A percentile compares a stretch with the other conserved stretches of the same genome.
Evolutionary conservation across 1,284 basidiomycete genomes (phyloP).

Genomic region (Ustilago hordei): DNA sequence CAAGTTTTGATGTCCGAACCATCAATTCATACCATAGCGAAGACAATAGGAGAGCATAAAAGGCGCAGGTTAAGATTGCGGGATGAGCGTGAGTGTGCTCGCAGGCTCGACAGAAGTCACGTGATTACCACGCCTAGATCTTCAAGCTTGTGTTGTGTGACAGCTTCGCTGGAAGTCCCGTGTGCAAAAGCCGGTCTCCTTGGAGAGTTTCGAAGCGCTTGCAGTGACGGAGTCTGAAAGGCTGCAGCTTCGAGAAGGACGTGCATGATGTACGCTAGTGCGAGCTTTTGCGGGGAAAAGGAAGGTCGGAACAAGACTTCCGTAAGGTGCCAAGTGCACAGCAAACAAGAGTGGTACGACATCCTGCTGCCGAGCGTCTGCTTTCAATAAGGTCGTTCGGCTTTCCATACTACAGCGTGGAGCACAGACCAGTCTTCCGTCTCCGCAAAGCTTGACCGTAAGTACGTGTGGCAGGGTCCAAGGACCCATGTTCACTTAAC

Average conservation of each 20-base stretch:
- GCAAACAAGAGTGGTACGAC: not conserved
- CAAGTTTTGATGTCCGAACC: constrained; percentile 16
- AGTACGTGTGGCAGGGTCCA: not conserved
- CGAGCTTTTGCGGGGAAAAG: not conserved
- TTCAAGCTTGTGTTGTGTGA: too few species aligned
- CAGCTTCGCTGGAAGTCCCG: not conserved
- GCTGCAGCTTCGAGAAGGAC: not conserved
- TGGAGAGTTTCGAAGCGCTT: not conserved
- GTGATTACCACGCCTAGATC: too few species aligned
- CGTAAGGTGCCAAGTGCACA: not conserved
- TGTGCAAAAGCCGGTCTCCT: not conserved
- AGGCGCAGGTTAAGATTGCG: too few species aligned
- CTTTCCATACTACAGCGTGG: not conserved
- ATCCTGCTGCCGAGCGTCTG: not conserved
- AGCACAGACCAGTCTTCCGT: not conserved
- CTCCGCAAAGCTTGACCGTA: not conserved
- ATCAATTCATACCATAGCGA: too few species aligned
- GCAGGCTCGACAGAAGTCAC: too few species aligned
- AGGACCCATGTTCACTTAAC: not conserved
- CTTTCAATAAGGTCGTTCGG: not conserved
- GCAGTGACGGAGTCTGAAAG: not conserved
- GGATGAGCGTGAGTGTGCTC: too few species aligned
- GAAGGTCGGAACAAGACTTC: not conserved
- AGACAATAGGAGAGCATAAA: too few species aligned
- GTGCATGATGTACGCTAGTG: too few species aligned